Conservation (phyloP, 768 basidiomycete species). For the Suillus plorans region DNA sequence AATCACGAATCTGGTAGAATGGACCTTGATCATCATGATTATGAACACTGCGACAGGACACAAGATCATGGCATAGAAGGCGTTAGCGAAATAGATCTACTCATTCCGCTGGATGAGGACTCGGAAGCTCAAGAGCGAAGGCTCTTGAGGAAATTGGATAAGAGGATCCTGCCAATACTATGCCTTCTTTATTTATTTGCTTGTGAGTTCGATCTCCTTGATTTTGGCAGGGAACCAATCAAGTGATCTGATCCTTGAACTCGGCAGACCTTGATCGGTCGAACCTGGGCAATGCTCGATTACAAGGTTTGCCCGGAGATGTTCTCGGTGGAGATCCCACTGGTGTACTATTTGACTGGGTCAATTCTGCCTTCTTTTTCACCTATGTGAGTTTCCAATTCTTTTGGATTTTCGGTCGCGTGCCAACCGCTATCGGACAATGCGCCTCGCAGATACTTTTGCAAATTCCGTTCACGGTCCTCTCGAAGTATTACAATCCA, state of each 20-base stretch:
- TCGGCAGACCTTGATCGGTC: conserved; percentile 63
- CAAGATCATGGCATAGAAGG: conserved; percentile 20
- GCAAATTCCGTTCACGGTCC: conserved; percentile 66
- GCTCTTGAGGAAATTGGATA: conserved; percentile 65
- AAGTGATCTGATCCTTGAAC: conserved; percentile 1
- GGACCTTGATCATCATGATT: not conserved
- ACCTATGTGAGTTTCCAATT: conserved; percentile 55
- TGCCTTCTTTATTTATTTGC: conserved; percentile 78
- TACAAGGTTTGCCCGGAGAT: conserved; percentile 69
- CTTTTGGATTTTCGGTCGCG: not conserved
- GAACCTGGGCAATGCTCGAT: conserved; percentile 76
- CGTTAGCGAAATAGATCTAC: conserved; percentile 13
- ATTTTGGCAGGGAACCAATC: not conserved
- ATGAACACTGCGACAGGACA: conserved; percentile 21
- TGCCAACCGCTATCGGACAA: not conserved
- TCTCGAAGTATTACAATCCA: conserved; percentile 70
- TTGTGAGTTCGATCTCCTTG: conserved; percentile 45
- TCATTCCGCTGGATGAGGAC: conserved; percentile 16
- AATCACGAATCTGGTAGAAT: not conserved
- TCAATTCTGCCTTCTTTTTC: conserved; percentile 76
- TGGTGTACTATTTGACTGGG: conserved; percentile 73
- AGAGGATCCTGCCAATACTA: conserved; percentile 66
- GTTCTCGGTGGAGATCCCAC: conserved; percentile 66
- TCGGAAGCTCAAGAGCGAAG: conserved; percentile 42
- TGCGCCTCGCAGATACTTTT: conserved; percentile 53